phyloP scores from a whole-genome alignment of 2,329 filamentous ascomycete species.

The Laburnicola sp. region DNA sequence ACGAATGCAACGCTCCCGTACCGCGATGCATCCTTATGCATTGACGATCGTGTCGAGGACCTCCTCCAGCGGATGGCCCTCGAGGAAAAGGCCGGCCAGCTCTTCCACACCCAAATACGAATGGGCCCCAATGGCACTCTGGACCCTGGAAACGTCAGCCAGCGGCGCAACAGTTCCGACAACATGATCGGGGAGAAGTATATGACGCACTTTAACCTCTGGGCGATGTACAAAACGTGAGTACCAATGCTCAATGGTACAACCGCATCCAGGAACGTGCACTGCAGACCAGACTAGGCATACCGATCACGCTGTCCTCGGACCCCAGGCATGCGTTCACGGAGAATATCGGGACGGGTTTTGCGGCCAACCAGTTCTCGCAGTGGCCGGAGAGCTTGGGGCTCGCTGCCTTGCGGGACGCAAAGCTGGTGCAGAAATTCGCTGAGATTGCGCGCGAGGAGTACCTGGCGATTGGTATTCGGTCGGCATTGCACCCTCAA shows the following conservation, averaged over 20 bases:
- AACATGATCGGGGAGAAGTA: conserved; percentile 41
- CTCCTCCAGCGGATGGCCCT: conserved; percentile 52
- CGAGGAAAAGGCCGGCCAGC: conserved; percentile 54
- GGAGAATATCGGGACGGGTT: conserved; percentile 50
- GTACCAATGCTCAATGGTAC: conserved; percentile 44
- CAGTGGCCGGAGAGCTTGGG: conserved; percentile 57
- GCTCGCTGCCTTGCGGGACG: conserved; percentile 53
- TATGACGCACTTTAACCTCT: conserved; percentile 54
- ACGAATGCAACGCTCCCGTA: conserved; percentile 31
- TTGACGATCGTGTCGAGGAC: conserved; percentile 54
- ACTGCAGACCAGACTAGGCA: conserved; percentile 52
- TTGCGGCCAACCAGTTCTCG: conserved; percentile 51
- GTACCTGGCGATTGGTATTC: conserved; percentile 49
- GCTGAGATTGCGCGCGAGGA: conserved; percentile 56
- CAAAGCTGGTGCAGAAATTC: conserved; percentile 51
- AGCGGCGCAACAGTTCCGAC: conserved; percentile 31
- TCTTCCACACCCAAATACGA: conserved; percentile 49
- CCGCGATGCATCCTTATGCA: conserved; percentile 44
- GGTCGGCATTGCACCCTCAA: conserved; percentile 55
- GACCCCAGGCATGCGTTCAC: conserved; percentile 55
- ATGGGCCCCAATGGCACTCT: conserved; percentile 41
- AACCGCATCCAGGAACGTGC: conserved; percentile 50
- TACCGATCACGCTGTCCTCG: conserved; percentile 54
- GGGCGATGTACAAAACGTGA: conserved; percentile 42
- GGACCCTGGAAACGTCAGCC: conserved; percentile 16